Evolutionary conservation across 192 early-diverging fungal species (phyloP), one percentile per base, ranked within the genome.

Genomic region (Pecoramyces ruminantium): DNA sequence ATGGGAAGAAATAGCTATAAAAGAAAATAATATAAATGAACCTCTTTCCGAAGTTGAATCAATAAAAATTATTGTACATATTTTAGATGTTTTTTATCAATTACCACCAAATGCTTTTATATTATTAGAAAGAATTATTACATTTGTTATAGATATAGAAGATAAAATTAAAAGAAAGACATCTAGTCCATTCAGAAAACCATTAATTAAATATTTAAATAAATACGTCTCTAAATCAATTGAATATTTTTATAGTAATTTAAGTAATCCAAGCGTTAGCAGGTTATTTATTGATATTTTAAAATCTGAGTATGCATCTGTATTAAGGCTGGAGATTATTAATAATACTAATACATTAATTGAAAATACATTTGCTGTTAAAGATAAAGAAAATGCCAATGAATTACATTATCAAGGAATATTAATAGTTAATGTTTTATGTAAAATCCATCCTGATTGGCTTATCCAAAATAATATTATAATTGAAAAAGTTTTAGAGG

Each of bases 51-150:
- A 99, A 80, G 91, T 96, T 79, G 93, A 97, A 58, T 93, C 95
- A 82, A 95, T 99, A 80, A 92, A 93, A 81, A 94, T 99, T 79
- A 93, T 98, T 80, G 97, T 97, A 11, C 95, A 94, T 4, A 98
- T 98, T 18, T 84, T 98, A 78, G 92, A 98, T 79, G 92, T 99
- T 0, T 98, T 99, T 83, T 93, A 96, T 82, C 84, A 98, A 78
- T 85, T 99, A 30, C 98, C 97, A 4, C 84, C 95, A 30, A 90
- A 95, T 0, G 98, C 98, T 18, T 88, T 94, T 86, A 87, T 97
- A 27, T 97, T 98, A 80, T 87, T 99, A 87, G 94, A 95, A 77
- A 94, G 98, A 28, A 84, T 99, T 29, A 94, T 99, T 18, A 91
- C 92, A 8, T 90, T 92, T 18, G 95, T 98, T 1, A 83, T 98